Base-by-base conservation (phyloP, 371 early-diverging fungal genomes). In the Smittium culicis region DNA sequence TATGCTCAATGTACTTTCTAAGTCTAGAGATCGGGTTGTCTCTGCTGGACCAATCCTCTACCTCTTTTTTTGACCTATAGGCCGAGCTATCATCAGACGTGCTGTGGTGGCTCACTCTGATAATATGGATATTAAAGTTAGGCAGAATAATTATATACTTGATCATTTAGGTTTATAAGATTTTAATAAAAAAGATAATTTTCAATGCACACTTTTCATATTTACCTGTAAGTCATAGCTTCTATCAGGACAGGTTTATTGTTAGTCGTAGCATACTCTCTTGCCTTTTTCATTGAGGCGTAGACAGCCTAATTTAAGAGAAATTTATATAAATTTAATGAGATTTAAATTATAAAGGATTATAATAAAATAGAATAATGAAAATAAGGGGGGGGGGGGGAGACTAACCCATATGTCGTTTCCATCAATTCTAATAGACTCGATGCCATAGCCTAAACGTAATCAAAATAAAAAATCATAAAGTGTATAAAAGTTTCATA, bases 21-120 rank as follows among this genome's bases (percentile, higher is more conserved):
- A 96, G 83, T 33, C 96, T 87, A 20, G 85, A 79, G 33, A 94
- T 83, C 1, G 98, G 98, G 70, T 92, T 92, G 76, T 95, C 94
- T 55, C 83, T 82, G 69, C 85, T 81, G 75, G 86, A 85, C 93
- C 93, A 92, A 71, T 86, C 88, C 72, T 92, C 90, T 1, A 94
- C 94, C 76, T 98, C 98, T 73, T 85, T 82, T 76, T 90, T 89
- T 56, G 88, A 82, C 29, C 93, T 80, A 77, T 98, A 98, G 45
- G 95, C 94, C 1, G 92, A 88, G 2, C 95, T 94, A 74, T 98
- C 97, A 76, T 98, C 98, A 0, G 96, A 96, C 0, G 98, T 98
- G 71, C 88, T 88, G 81, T 98, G 98, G 75, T 98, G 97, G 1
- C 94, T 89, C 61, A 97, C 85, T 35, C 62, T 62, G 30, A 34